Percentiles rank a stretch among this genome's conserved stretches.
Evolutionary conservation across 345 rosid genomes (phyloP).

Genomic region (Carallia brachiata): DNA sequence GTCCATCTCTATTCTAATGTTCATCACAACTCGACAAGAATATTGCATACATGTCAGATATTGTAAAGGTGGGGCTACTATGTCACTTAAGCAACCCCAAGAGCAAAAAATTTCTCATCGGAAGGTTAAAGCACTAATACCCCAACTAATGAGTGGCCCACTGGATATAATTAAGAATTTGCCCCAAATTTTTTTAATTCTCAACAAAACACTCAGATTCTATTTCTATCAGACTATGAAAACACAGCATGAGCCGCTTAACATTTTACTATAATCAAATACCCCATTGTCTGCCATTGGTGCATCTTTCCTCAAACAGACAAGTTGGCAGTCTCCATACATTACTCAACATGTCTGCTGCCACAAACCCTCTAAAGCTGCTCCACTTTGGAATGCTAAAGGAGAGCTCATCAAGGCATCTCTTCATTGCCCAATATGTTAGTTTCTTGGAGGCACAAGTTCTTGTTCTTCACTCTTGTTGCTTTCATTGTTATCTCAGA

Average conservation of each 20-base stretch:
- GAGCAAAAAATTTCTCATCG: constrained; percentile 22
- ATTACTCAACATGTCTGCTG: constrained; percentile 64
- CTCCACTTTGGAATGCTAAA: constrained; percentile 20
- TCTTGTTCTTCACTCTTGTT: constrained; percentile 40
- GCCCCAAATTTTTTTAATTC: constrained; percentile 22
- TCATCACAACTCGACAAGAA: too few species aligned
- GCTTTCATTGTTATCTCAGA: constrained; percentile 44
- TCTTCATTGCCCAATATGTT: constrained; percentile 29
- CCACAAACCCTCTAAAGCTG: constrained; percentile 41
- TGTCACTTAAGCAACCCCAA: constrained; percentile 23
- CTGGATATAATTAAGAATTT: neutral
- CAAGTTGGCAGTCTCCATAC: constrained; percentile 63
- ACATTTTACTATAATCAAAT: constrained; percentile 42
- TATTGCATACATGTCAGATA: too few species aligned
- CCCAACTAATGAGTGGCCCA: constrained; percentile 27
- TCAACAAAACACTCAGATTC: constrained; percentile 7
- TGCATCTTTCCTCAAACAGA: constrained; percentile 61
- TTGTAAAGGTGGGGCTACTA: neutral
- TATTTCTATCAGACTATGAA: constrained; percentile 19
- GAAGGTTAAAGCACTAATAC: constrained; percentile 8
- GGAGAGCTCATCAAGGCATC: constrained; percentile 27
- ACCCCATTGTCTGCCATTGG: constrained; percentile 69
- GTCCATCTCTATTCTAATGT: neutral
- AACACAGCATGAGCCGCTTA: constrained; percentile 30
- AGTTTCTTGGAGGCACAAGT: constrained; percentile 41